Evolutionary conservation across 495 filamentous ascomycete species (phyloP).

Genomic region (Penicillium antarcticum): DNA sequence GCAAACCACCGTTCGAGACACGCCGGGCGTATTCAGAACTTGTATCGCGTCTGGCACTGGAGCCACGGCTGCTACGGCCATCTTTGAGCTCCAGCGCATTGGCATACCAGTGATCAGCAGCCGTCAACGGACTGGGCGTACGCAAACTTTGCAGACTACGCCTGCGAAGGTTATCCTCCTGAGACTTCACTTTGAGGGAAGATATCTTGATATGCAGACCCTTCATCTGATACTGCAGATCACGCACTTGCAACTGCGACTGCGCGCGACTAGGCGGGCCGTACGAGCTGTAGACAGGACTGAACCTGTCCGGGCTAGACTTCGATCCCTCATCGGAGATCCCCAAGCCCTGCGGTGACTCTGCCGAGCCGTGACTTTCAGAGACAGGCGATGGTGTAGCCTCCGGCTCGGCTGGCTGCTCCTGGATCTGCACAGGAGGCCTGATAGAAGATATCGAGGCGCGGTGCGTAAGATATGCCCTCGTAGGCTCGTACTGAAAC

Average conservation of each 20-base stretch:
- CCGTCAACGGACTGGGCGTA: slow-evolving; percentile 80
- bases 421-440: slow-evolving; percentile 10
- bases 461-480: slow-evolving; percentile 39
- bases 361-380: slow-evolving; percentile 17
- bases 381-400: slow-evolving; percentile 3
- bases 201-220: slow-evolving; percentile 91
- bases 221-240: slow-evolving; percentile 88
- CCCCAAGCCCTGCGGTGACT: slow-evolving; percentile 29
- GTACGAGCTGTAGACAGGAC: slow-evolving; percentile 32
- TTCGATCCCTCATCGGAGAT: slow-evolving; percentile 27
- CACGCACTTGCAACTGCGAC: slow-evolving; percentile 68
- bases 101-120: slow-evolving; percentile 72
- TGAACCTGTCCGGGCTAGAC: slow-evolving; percentile 32
- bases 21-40: slow-evolving; percentile 19
- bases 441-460: slow-evolving; percentile 32
- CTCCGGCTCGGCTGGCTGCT: background rate
- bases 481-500: slow-evolving; percentile 37
- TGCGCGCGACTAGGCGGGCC: slow-evolving; percentile 43
- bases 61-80: slow-evolving; percentile 23
- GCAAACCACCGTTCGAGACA: background rate
- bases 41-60: slow-evolving; percentile 13
- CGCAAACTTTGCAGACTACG: slow-evolving; percentile 81
- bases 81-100: slow-evolving; percentile 44
- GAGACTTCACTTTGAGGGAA: slow-evolving; percentile 73
- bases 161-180: slow-evolving; percentile 77